Base-by-base conservation (phyloP, 2,329 filamentous ascomycete species). In the Apiospora arundinis region DNA sequence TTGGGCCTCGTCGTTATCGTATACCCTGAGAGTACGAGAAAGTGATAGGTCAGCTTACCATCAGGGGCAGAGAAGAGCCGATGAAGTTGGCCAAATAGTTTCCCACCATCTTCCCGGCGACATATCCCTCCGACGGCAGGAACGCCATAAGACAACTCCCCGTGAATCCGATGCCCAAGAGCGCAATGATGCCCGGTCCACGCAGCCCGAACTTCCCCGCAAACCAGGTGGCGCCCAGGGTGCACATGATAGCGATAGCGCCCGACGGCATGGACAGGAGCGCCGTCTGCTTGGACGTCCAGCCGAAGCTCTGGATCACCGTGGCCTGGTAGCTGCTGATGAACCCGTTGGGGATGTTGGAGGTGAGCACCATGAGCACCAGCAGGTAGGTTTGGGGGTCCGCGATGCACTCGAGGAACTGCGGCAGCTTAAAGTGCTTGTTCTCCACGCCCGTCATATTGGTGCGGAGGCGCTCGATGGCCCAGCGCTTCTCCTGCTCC, bases 91-190 rank as follows among this genome's bases (percentile, higher is more conserved):
- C 80, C 12, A 85, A 77, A 71, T 84, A 84, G 18, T 83, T 79
- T 0, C 82, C 83, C 1, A 82, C 80, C 21, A 85, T 75, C 25
- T 81, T 77, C 9, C 83, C 83, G 0, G 79, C 78, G 56, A 81
- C 82, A 75, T 85, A 82, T 21, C 52, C 40, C 63, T 76, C 76
- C 3, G 80, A 77, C 21, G 76, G 78, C 65, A 78, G 73, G 72
- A 80, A 82, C 12, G 77, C 81, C 79, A 84, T 82, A 18, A 83
- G 76, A 65, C 78, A 80, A 4, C 81, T 84, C 2, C 82, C 83
- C 45, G 84, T 78, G 67, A 86, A 84, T 1, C 80, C 83, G 0
- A 83, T 83, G 11, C 85, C 77, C 25, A 83, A 80, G 70, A 81
- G 81, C 46, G 81, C 75, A 42, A 83, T 76, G 73, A 83, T 82